These are phyloP conservation scores for Pleurozium schreberi DNA, from an alignment of 225 moss, liverwort and hornwort genomes.

Conservation along the genomic window DNA sequence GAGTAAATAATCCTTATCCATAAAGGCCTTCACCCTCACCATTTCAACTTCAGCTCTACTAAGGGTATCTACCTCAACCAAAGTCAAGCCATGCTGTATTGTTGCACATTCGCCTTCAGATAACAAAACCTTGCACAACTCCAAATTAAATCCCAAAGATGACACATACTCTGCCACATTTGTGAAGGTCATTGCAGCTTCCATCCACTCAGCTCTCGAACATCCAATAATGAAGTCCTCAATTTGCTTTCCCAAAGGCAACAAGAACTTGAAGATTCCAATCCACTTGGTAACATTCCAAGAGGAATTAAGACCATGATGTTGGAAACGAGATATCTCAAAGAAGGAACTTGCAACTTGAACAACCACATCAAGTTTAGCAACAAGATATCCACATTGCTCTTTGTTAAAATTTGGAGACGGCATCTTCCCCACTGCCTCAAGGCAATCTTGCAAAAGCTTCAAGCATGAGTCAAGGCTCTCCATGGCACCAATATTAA, in stretches of 20 bases:
- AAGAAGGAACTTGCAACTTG: neutral
- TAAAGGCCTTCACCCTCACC: neutral
- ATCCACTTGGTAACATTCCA: neutral
- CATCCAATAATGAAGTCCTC: neutral
- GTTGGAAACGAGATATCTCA: rapidly evolving
- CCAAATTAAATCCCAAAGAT: neutral
- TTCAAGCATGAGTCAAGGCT: neutral
- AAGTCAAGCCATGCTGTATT: neutral
- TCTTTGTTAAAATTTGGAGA: neutral
- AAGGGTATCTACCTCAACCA: neutral
- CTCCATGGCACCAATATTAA: neutral
- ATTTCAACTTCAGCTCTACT: neutral
- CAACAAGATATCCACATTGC: neutral
- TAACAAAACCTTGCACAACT: neutral
- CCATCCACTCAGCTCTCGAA: rapidly evolving
- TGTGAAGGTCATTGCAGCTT: no score
- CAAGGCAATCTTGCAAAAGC: neutral
- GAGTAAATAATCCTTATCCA: neutral
- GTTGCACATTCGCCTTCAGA: neutral
- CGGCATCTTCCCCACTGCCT: neutral
- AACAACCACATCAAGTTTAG: no score
- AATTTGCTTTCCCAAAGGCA: neutral
- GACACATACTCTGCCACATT: neutral
- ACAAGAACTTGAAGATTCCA: neutral
- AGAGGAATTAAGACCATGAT: neutral